These are phyloP conservation scores for Panicum hallii DNA, from an alignment of 202 grass and related monocot genomes.

Conservation along the genomic window DNA sequence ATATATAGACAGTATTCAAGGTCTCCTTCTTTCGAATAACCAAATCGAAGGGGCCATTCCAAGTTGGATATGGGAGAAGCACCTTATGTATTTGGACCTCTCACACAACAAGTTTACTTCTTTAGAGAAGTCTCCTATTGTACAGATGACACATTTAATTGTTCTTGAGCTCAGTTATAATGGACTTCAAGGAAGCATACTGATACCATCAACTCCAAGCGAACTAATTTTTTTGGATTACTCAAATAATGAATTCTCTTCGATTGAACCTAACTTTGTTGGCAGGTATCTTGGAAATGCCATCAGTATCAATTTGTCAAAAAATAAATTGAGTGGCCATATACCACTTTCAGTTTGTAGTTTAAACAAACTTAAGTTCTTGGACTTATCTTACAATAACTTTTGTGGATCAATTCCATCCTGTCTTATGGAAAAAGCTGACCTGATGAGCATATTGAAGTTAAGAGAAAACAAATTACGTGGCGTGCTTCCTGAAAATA, in stretches of 20 bases:
- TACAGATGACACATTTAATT: neutral
- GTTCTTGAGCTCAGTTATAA: conserved; percentile 58
- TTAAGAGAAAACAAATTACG: conserved; percentile 51
- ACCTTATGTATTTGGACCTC: conserved; percentile 30
- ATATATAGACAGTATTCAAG: neutral
- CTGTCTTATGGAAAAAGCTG: conserved; percentile 36
- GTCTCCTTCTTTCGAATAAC: conserved; percentile 58
- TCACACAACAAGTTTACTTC: conserved; percentile 56
- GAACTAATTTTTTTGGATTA: conserved; percentile 27
- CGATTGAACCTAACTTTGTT: conserved; percentile 26
- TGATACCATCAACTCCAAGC: conserved; percentile 7
- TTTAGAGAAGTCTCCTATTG: neutral
- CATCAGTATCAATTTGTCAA: conserved; percentile 39
- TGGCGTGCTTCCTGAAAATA: conserved; percentile 42
- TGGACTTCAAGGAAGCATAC: conserved; percentile 47
- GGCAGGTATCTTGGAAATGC: conserved; percentile 2
- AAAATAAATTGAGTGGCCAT: conserved; percentile 48
- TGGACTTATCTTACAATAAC: conserved; percentile 63
- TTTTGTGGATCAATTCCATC: conserved; percentile 47
- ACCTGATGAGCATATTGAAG: conserved; percentile 36
- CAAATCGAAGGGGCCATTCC: conserved; percentile 53
- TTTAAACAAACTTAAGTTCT: conserved; percentile 22
- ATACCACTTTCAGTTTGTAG: conserved; percentile 60
- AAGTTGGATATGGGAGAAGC: conserved; percentile 42
- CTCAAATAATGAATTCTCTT: conserved; percentile 53